phyloP scores from a whole-genome alignment of 495 filamentous ascomycete genomes.

The Penicillium dipodomyicola region DNA sequence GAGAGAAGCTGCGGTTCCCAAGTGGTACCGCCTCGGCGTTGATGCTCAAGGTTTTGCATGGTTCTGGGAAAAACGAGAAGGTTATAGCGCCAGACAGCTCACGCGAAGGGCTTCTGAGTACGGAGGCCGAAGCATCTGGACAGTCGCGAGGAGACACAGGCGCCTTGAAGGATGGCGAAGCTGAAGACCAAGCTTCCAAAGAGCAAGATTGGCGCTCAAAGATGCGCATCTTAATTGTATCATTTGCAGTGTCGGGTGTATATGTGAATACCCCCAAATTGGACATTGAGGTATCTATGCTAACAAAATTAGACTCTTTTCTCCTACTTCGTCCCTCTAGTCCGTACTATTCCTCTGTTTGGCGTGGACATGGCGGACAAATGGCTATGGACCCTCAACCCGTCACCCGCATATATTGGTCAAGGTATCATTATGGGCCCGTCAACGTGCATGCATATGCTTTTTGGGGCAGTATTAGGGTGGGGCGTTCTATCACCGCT shows the following conservation, averaged over 20 bases:
- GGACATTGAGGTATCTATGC: not conserved
- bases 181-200: conserved; percentile 31
- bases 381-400: conserved; percentile 97
- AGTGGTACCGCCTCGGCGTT: conserved; percentile 93
- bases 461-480: conserved; percentile 82
- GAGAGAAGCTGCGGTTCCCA: conserved; percentile 90
- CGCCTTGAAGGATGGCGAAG: conserved; percentile 26
- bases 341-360: conserved; percentile 82
- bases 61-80: conserved; percentile 43
- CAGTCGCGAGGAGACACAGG: conserved; percentile 17
- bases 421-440: conserved; percentile 80
- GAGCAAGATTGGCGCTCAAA: conserved; percentile 60
- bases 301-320: conserved; percentile 64
- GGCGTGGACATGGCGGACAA: conserved; percentile 67
- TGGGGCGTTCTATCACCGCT: conserved; percentile 91
- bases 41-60: conserved; percentile 86
- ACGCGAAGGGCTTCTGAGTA: conserved; percentile 14
- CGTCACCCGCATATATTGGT: conserved; percentile 89
- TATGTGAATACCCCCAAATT: conserved; percentile 38
- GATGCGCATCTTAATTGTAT: conserved; percentile 56
- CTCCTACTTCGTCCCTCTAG: conserved; percentile 85
- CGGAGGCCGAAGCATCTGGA: conserved; percentile 14
- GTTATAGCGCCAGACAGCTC: conserved; percentile 11
- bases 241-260: conserved; percentile 57
- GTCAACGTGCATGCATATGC: conserved; percentile 91